These are phyloP conservation scores for Vicia villosa DNA, from an alignment of 306 rosid species.

Conservation along the genomic window DNA sequence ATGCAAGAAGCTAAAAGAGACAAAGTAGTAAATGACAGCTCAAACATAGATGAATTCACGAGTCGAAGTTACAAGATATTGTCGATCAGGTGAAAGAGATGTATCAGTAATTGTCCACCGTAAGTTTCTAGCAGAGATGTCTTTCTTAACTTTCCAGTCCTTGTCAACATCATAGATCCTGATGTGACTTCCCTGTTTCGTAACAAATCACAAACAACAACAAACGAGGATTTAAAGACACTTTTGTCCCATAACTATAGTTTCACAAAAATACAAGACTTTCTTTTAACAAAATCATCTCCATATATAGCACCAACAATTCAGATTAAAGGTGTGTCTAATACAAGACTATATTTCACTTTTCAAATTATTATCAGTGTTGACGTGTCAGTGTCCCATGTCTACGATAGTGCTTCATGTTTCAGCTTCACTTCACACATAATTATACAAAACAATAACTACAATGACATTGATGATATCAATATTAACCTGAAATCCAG, in stretches of 20 bases:
- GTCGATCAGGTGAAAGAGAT: constrained; percentile 80
- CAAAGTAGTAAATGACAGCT: background rate
- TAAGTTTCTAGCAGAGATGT: constrained; percentile 74
- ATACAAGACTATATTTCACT: background rate
- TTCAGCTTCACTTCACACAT: constrained; percentile 26
- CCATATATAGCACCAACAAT: background rate
- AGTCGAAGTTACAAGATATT: constrained; percentile 70
- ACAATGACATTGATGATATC: constrained; percentile 12
- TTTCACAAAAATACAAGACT: constrained; percentile 22
- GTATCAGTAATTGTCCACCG: constrained; percentile 95
- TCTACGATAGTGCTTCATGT: background rate
- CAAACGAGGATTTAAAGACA: constrained; percentile 13
- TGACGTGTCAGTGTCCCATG: background rate
- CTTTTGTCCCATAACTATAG: constrained; percentile 13
- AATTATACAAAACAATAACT: constrained; percentile 19
- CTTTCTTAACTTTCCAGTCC: constrained; percentile 84
- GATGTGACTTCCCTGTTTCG: constrained; percentile 75
- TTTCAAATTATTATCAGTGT: background rate
- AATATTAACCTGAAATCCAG: constrained; percentile 55
- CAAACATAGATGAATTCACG: constrained; percentile 22
- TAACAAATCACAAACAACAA: constrained; percentile 28
- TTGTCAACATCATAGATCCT: constrained; percentile 78
- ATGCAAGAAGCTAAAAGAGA: constrained; percentile 7
- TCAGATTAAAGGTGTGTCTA: background rate
- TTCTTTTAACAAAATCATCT: constrained; percentile 12